A percentile compares a stretch with the other conserved stretches of the same genome.
Evolutionary conservation across 306 rosid species (phyloP).

Genomic region (Phaseolus lunatus): DNA sequence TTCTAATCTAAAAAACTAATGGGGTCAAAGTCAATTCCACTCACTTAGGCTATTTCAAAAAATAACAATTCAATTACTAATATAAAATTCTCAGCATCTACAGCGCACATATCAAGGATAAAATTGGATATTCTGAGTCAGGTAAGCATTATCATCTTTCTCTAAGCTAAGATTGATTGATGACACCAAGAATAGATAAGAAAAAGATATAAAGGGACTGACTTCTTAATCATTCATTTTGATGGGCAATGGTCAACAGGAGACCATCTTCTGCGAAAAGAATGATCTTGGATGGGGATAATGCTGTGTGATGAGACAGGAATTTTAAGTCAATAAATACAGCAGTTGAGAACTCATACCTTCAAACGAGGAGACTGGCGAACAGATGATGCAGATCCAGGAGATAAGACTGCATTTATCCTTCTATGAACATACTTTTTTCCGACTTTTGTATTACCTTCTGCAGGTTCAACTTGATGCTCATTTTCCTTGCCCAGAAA

Average conservation of each 20-base stretch:
- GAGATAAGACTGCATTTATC: slow-evolving; percentile 51
- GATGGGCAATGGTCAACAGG: slow-evolving; percentile 13
- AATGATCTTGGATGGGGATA: background rate
- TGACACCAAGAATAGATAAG: background rate
- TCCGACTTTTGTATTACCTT: slow-evolving; percentile 46
- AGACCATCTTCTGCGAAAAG: slow-evolving; percentile 28
- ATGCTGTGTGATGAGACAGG: background rate
- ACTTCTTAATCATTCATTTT: slow-evolving; percentile 2
- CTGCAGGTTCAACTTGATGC: slow-evolving; percentile 50
- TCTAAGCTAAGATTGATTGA: slow-evolving; percentile 1
- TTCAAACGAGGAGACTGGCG: slow-evolving; percentile 70
- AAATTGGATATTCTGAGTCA: background rate
- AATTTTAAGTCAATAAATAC: slow-evolving; percentile 31
- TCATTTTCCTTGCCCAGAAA: slow-evolving; percentile 55
- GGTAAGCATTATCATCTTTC: slow-evolving; percentile 1
- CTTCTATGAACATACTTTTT: slow-evolving; percentile 53
- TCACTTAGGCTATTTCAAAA: background rate
- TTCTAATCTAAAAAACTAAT: background rate
- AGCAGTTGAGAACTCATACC: slow-evolving; percentile 53
- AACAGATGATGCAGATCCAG: slow-evolving; percentile 64
- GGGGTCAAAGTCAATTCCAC: slow-evolving; percentile 8
- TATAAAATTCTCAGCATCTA: slow-evolving; percentile 1
- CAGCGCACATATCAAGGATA: background rate
- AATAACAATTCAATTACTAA: slow-evolving; percentile 2
- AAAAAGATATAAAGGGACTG: background rate